These are phyloP conservation scores for Eruca vesicaria DNA, from an alignment of 441 rosid species.

Conservation along the genomic window DNA sequence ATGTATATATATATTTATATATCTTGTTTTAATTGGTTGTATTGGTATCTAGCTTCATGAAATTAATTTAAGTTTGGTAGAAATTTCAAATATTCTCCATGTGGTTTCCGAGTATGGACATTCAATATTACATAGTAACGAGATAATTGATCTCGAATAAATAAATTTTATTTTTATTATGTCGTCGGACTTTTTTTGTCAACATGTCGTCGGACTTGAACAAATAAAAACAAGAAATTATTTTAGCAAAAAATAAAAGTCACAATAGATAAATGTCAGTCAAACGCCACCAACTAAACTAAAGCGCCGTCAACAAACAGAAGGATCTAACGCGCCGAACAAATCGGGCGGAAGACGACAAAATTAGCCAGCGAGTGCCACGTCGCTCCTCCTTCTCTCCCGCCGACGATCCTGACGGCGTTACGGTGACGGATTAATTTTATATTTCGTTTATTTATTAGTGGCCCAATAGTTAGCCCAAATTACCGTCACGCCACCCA, in stretches of 20 bases:
- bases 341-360: constrained; percentile 33
- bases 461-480: constrained; percentile 27
- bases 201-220: background rate
- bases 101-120: background rate
- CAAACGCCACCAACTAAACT: constrained; percentile 19
- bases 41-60: background rate
- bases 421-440: constrained; percentile 14
- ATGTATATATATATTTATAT: background rate
- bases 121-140: background rate
- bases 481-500: constrained; percentile 31
- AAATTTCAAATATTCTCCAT: background rate
- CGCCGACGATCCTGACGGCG: constrained; percentile 38
- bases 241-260: background rate
- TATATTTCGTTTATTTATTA: background rate
- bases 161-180: background rate
- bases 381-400: constrained; percentile 29
- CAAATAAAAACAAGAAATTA: background rate
- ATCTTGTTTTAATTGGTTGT: background rate
- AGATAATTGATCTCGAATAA: background rate
- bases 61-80: background rate
- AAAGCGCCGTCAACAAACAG: constrained; percentile 32
- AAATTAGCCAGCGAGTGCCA: constrained; percentile 30
- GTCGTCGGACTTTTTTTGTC: background rate
- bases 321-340: constrained; percentile 37
- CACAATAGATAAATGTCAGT: background rate